Conservation (phyloP, 2,329 filamentous ascomycete genomes). For the Aspergillus transmontanensis region DNA sequence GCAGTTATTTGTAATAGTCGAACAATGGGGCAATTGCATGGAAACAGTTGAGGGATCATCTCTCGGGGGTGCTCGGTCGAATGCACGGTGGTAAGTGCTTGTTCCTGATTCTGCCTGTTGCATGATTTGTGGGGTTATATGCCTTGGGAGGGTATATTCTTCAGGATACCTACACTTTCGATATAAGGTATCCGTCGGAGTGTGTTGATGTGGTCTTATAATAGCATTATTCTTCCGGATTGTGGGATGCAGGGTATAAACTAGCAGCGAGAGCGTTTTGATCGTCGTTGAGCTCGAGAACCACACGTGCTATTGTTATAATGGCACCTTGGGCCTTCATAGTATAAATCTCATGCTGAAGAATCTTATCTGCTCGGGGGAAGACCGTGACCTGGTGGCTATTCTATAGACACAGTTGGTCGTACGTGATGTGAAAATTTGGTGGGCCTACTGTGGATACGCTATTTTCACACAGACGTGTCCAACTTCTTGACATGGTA, state of each 20-base stretch:
- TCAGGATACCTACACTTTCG: no score
- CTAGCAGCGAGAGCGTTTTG: neutral
- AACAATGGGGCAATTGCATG: no score
- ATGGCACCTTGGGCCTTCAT: neutral
- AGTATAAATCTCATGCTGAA: neutral
- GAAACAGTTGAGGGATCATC: no score
- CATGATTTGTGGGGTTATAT: no score
- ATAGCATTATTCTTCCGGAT: neutral
- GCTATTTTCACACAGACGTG: neutral
- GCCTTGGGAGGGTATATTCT: neutral
- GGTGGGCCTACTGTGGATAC: conserved; percentile 3
- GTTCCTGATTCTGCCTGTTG: no score
- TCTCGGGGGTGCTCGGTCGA: neutral
- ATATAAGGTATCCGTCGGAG: neutral
- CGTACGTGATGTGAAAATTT: neutral
- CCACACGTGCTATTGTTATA: neutral
- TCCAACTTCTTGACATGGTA: neutral
- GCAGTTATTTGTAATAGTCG: no score
- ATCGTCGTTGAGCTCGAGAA: neutral
- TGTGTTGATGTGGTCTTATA: neutral
- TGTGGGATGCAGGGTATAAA: neutral
- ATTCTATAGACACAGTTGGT: neutral
- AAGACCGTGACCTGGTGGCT: neutral
- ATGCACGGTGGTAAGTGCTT: neutral
- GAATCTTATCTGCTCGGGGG: neutral